Base-by-base conservation (phyloP, 768 basidiomycete genomes). In the Naematelia aurantialba region DNA sequence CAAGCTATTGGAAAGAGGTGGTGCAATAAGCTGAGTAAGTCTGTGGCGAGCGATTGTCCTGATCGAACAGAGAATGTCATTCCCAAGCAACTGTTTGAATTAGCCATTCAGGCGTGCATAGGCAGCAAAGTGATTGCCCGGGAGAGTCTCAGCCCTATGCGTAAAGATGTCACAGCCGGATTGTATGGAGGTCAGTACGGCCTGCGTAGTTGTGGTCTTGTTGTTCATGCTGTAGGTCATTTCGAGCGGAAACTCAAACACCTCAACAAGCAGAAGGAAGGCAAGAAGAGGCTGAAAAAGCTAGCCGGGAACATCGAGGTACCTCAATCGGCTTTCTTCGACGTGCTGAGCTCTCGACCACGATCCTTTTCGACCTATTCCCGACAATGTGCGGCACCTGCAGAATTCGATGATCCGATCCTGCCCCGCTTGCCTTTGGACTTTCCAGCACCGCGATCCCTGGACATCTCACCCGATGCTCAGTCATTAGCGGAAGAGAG, bases 301-400 rank as follows among this genome's bases (percentile, higher is more conserved):
- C 81, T 94, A 53, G 91, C 73, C 1, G 76, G 92, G 31, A 85
- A 81, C 57, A 89, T 97, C 52, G 69, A 76, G 61, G 83, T 99
- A 44, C 92, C 93, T 27, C 91, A 96, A 69, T 91, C 93, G 70
- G 94, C 93, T 1, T 98, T 99, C 82, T 96, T 89, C 76, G 85
- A 89, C 62, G 87, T 97, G 54, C 80, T 98, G 61, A 84, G 75
- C 48, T 73, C 61, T 44, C 64, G 71, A 29, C 66, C 58, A 45
- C 63, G 58, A 24, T 42, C 26, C 8, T 60, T 42, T 22, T 46
- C 59, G 39, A 46, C 44, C 19, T 52, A 19, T 14, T 58, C 42
- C 31, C 8, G 25, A 51, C 29, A 31, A 5, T 3, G n/a, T 5
- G 39, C 24, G 55, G 31, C 17, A 34, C 8, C 34, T 39, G 34